Percentiles rank a stretch among this genome's conserved stretches.
These are phyloP conservation scores for Mediolabrus comicus DNA, from an alignment of 108 stramenopile species.

Conservation along the genomic window DNA sequence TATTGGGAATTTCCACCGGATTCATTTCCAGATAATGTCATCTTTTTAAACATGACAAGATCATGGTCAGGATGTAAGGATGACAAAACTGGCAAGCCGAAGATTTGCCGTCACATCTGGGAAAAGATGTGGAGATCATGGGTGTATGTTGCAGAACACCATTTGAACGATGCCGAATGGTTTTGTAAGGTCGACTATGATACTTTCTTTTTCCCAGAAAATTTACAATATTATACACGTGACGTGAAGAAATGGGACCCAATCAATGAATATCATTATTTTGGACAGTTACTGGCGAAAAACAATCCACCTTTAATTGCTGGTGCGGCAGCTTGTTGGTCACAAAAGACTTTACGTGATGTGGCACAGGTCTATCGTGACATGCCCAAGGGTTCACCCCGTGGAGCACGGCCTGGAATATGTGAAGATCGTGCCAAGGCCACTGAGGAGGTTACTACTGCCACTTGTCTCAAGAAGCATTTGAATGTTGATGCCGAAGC, in stretches of 20 bases:
- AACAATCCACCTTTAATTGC: conserved; percentile 25
- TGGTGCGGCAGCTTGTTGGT: conserved; percentile 42
- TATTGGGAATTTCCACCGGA: conserved; percentile 41
- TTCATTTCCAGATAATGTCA: conserved; percentile 43
- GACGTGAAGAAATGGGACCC: conserved; percentile 41
- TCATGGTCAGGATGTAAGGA: no score
- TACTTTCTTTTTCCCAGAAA: conserved; percentile 53
- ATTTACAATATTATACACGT: conserved; percentile 38
- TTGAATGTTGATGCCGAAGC: conserved; percentile 39
- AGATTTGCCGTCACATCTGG: conserved; percentile 52
- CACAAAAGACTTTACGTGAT: conserved; percentile 32
- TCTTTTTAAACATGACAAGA: conserved; percentile 50
- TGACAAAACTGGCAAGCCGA: no score
- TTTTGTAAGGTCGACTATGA: conserved; percentile 53
- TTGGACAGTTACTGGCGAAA: conserved; percentile 29
- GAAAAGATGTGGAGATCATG: conserved; percentile 53
- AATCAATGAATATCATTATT: conserved; percentile 39
- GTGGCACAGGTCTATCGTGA: conserved; percentile 41
- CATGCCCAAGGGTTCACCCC: conserved; percentile 37
- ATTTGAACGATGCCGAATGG: conserved; percentile 43
- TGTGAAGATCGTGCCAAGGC: conserved; percentile 49
- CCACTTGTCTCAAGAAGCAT: conserved; percentile 23
- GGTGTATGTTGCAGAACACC: conserved; percentile 42
- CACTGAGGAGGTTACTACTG: conserved; percentile 39
- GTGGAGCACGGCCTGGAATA: conserved; percentile 33